These are phyloP conservation scores for Paraleonurus japonicus DNA, from an alignment of 257 asterid species.

Conservation along the genomic window DNA sequence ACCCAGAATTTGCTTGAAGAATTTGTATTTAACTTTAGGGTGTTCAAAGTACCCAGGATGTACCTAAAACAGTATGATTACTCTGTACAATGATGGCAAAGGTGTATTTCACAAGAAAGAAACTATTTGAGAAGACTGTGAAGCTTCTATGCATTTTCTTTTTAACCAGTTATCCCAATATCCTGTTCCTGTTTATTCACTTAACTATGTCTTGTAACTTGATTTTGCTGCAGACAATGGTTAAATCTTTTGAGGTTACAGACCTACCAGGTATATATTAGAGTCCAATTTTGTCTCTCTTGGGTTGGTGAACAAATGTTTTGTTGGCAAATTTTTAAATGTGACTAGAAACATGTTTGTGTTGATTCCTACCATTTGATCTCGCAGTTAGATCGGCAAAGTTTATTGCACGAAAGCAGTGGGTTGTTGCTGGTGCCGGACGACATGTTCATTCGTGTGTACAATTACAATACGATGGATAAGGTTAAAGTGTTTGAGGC, in stretches of 20 bases:
- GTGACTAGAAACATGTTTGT: constrained; percentile 4
- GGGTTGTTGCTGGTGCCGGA: constrained; percentile 99
- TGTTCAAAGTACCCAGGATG: constrained; percentile 8
- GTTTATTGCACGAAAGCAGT: constrained; percentile 90
- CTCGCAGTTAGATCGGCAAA: constrained; percentile 93
- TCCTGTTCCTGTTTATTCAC: not conserved
- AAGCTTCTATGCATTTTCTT: not conserved
- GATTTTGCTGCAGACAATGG: constrained; percentile 74
- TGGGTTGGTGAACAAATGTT: constrained; percentile 12
- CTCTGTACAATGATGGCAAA: not conserved
- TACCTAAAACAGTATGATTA: not conserved
- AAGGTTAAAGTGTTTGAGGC: constrained; percentile 96
- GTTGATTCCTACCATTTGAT: constrained; percentile 28
- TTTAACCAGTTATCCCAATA: not conserved
- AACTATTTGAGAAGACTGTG: constrained; percentile 17
- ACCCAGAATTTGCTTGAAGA: not conserved
- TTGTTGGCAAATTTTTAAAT: not conserved
- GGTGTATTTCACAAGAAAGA: not conserved
- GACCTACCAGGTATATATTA: constrained; percentile 85
- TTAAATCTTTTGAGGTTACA: constrained; percentile 86
- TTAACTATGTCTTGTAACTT: constrained; percentile 19
- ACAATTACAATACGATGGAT: constrained; percentile 97
- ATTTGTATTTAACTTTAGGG: constrained; percentile 6
- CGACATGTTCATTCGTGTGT: constrained; percentile 95
- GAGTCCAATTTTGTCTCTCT: constrained; percentile 17